Conservation (phyloP, 176 grass and related monocot species). For the Alloteropsis semialata region DNA sequence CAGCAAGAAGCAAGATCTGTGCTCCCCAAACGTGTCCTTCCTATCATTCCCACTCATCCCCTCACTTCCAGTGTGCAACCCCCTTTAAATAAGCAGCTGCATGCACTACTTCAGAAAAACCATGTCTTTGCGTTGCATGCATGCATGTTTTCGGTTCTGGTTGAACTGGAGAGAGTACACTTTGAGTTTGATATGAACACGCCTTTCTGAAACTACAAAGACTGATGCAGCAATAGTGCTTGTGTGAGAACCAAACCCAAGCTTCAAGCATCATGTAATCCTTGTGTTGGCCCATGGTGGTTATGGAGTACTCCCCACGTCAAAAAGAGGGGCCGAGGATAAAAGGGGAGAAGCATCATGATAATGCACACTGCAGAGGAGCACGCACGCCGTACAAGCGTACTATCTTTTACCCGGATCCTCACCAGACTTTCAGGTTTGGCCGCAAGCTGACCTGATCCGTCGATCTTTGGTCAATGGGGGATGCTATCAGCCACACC, state of each 20-base stretch:
- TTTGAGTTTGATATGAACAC: slow-evolving; percentile 11
- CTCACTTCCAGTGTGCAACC: background rate
- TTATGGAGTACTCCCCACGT: slow-evolving; percentile 24
- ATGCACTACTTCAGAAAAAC: background rate
- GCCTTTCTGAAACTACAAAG: background rate
- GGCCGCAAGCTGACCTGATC: slow-evolving; percentile 1
- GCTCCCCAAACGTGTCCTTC: background rate
- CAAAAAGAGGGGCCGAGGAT: slow-evolving; percentile 25
- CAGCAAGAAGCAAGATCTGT: background rate
- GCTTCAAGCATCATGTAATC: slow-evolving; percentile 50
- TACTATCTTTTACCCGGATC: slow-evolving; percentile 32
- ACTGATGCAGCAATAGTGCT: slow-evolving; percentile 26
- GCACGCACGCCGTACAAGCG: slow-evolving; percentile 32
- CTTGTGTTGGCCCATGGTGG: background rate
- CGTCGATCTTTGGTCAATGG: slow-evolving; percentile 33
- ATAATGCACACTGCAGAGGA: slow-evolving; percentile 27
- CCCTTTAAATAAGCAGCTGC: slow-evolving; percentile 15
- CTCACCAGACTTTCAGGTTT: slow-evolving; percentile 22
- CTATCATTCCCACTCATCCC: slow-evolving; percentile 15
- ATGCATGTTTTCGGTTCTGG: background rate
- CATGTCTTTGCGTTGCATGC: background rate
- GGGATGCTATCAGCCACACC: background rate
- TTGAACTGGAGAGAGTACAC: background rate
- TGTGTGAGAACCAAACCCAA: slow-evolving; percentile 29
- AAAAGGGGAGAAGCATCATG: slow-evolving; percentile 14